Percentiles rank a stretch among this genome's conserved stretches.
These are phyloP conservation scores for Cynara cardunculus DNA, from an alignment of 129 eudicot species.

Conservation along the genomic window DNA sequence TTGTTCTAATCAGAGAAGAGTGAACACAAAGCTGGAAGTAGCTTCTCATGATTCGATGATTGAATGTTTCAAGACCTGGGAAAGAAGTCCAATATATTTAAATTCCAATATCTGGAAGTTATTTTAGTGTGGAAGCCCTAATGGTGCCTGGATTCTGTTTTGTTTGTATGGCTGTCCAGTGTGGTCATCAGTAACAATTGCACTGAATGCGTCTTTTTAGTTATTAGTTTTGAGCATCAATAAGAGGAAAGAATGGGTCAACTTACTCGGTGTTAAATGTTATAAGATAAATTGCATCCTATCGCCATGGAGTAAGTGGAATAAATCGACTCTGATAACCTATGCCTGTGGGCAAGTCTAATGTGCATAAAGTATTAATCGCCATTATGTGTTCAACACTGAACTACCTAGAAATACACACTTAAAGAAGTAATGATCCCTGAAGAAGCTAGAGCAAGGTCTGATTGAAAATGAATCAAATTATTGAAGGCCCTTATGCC, in stretches of 20 bases:
- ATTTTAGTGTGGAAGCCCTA: not conserved
- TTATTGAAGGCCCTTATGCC: too few species aligned
- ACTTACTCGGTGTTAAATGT: not conserved
- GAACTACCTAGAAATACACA: too few species aligned
- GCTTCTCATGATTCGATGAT: not conserved
- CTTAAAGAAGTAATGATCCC: too few species aligned
- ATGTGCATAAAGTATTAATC: too few species aligned
- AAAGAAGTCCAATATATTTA: slow-evolving; percentile 1
- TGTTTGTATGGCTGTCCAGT: not conserved
- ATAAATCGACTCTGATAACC: too few species aligned
- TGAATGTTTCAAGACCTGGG: not conserved
- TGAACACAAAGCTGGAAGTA: slow-evolving; percentile 5
- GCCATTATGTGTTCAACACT: too few species aligned
- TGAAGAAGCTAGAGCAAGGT: too few species aligned
- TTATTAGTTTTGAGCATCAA: not conserved
- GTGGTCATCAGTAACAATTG: not conserved
- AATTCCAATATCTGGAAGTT: not conserved
- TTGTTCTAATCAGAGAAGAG: not conserved
- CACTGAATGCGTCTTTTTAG: not conserved
- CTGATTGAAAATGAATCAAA: too few species aligned
- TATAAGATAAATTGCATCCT: too few species aligned
- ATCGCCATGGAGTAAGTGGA: too few species aligned
- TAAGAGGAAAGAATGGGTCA: not conserved
- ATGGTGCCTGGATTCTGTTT: too few species aligned
- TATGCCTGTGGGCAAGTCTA: too few species aligned